A percentile compares a stretch with the other conserved stretches of the same genome.
Conservation (phyloP, 768 basidiomycete species). For the Boletales sp. region DNA sequence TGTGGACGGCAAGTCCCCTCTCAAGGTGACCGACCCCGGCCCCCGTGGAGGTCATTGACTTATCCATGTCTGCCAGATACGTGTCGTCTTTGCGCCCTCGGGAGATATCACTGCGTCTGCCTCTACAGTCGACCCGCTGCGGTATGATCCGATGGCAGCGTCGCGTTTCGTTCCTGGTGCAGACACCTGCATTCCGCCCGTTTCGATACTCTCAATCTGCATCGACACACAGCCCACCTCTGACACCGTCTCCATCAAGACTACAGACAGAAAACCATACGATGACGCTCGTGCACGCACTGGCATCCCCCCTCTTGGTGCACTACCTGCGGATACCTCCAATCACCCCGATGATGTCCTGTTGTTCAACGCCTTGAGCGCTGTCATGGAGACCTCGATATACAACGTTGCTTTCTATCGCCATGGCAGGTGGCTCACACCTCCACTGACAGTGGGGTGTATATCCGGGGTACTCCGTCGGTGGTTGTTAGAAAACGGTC, state of each 20-base stretch:
- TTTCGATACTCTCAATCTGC: slow-evolving; percentile 42
- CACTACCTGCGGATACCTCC: neutral
- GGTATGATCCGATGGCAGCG: slow-evolving; percentile 37
- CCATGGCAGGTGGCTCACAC: slow-evolving; percentile 59
- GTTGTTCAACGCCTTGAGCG: slow-evolving; percentile 48
- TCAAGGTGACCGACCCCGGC: slow-evolving; percentile 20
- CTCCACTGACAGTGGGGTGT: slow-evolving; percentile 57
- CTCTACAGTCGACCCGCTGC: slow-evolving; percentile 30
- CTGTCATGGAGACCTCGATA: slow-evolving; percentile 64
- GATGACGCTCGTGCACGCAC: slow-evolving; percentile 59
- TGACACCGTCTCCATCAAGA: slow-evolving; percentile 60
- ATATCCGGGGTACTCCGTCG: slow-evolving; percentile 68
- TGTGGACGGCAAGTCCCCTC: slow-evolving; percentile 1
- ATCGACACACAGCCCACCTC: slow-evolving; percentile 55
- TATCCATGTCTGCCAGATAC: slow-evolving; percentile 39
- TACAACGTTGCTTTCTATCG: slow-evolving; percentile 71
- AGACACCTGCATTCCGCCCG: slow-evolving; percentile 24
- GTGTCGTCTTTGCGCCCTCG: slow-evolving; percentile 43
- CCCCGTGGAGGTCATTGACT: neutral
- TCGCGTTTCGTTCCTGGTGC: slow-evolving; percentile 34
- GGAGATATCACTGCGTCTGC: slow-evolving; percentile 37
- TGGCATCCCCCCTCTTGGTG: slow-evolving; percentile 36
- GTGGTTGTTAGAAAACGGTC: slow-evolving; percentile 60
- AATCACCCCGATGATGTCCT: slow-evolving; percentile 52
- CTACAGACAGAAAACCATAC: slow-evolving; percentile 59